A percentile compares a stretch with the other conserved stretches of the same genome.
These are phyloP conservation scores for Trichomonas tenax DNA, from an alignment of 208 protist species.

Conservation along the genomic window DNA sequence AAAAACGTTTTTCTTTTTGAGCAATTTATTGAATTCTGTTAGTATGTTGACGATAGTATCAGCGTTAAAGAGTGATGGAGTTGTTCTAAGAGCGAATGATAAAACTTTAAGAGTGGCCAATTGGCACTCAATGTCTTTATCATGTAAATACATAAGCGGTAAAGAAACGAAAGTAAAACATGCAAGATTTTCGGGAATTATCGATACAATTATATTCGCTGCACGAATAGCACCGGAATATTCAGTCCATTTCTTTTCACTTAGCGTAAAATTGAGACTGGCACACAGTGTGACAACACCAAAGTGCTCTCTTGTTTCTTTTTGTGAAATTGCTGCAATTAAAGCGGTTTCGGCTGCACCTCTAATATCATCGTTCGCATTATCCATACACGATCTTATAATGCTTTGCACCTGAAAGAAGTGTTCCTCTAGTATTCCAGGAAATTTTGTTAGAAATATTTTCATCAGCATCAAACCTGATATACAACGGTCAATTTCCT, in stretches of 20 bases:
- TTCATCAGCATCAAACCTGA: background rate
- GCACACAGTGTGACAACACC: background rate
- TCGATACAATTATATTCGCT: background rate
- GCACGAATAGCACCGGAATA: background rate
- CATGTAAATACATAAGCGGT: background rate
- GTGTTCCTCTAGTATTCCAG: background rate
- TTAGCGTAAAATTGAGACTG: background rate
- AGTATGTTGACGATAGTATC: background rate
- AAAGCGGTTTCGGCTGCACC: background rate
- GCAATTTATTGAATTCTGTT: background rate
- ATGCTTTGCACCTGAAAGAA: background rate
- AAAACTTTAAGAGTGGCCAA: background rate
- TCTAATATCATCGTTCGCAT: background rate
- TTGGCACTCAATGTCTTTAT: background rate
- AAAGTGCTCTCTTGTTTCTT: background rate
- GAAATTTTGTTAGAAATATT: background rate
- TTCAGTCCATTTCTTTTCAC: background rate
- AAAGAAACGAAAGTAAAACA: background rate
- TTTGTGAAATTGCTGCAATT: background rate
- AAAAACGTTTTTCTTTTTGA: background rate
- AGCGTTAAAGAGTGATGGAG: background rate
- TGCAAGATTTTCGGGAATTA: background rate
- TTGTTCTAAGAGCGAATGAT: background rate
- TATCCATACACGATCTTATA: background rate
- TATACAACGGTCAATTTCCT: too few relatives aligned